Evolutionary conservation across 345 rosid species (phyloP).

Genomic region (Luvunga scandens): DNA sequence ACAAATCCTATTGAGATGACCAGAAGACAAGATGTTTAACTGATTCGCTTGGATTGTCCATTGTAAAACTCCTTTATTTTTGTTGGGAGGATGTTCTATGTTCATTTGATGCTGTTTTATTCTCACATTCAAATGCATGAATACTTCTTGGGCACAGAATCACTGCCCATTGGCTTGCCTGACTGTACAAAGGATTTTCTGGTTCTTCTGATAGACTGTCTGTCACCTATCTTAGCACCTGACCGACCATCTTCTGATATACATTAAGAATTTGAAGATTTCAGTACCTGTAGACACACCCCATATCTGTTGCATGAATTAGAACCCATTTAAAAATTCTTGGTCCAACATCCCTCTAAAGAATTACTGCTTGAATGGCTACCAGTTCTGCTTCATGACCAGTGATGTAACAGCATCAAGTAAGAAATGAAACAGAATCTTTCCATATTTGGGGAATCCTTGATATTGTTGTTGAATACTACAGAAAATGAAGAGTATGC

Average conservation of each 20-base stretch:
- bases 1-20: background rate
- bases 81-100: background rate
- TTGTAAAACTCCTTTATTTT: background rate
- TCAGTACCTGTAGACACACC: background rate
- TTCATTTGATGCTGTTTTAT: background rate
- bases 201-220: background rate
- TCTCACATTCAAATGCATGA: background rate
- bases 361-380: background rate
- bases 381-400: background rate
- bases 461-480: background rate
- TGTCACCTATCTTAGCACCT: background rate
- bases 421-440: background rate
- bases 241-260: background rate
- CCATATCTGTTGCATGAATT: background rate
- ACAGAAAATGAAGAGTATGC: constrained; percentile 6
- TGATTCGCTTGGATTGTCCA: background rate
- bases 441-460: background rate
- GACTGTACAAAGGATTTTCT: background rate
- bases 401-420: background rate
- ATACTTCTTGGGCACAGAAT: background rate
- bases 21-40: background rate
- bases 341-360: background rate
- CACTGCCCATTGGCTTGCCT: background rate
- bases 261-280: background rate
- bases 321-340: background rate